phyloP scores from a whole-genome alignment of 208 protist genomes.

The Trypanosoma lewisi region DNA sequence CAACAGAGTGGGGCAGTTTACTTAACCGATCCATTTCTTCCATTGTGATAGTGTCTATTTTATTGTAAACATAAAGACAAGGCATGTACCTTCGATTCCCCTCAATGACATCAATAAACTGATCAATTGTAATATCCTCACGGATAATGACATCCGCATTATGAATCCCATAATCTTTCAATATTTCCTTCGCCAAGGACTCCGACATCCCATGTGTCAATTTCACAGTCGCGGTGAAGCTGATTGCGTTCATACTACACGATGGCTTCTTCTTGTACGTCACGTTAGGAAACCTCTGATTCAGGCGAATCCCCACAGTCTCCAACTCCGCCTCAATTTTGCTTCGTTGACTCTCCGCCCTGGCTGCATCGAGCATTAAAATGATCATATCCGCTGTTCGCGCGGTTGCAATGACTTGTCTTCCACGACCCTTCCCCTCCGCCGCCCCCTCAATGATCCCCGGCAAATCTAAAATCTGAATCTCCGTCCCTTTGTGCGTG shows the following conservation, averaged over 20 bases:
- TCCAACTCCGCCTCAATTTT: constrained; percentile 95
- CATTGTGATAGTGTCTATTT: constrained; percentile 97
- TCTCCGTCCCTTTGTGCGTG: constrained; percentile 94
- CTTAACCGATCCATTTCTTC: constrained; percentile 96
- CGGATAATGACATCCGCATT: constrained; percentile 96
- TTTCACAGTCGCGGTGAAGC: constrained; percentile 85
- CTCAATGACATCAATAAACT: constrained; percentile 98
- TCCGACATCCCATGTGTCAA: constrained; percentile 88
- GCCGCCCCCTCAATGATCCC: constrained; percentile 99
- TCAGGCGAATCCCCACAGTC: constrained; percentile 95
- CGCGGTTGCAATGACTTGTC: constrained; percentile 97
- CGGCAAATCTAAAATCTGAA: constrained; percentile 98
- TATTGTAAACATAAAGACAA: constrained; percentile 95
- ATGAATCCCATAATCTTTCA: constrained; percentile 95
- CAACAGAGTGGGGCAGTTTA: constrained; percentile 85
- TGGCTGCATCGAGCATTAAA: constrained; percentile 97
- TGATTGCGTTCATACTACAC: constrained; percentile 91
- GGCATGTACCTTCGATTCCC: constrained; percentile 95
- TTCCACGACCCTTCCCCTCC: constrained; percentile 95
- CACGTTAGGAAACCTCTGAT: constrained; percentile 93
- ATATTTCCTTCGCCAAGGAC: constrained; percentile 90
- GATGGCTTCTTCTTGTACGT: constrained; percentile 91
- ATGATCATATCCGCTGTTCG: constrained; percentile 97
- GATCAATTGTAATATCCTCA: constrained; percentile 96
- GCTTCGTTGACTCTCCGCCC: constrained; percentile 85